Percentiles rank a stretch among this genome's conserved stretches.
phyloP scores from a whole-genome alignment of 78 protist species.

The Guillardia theta region DNA sequence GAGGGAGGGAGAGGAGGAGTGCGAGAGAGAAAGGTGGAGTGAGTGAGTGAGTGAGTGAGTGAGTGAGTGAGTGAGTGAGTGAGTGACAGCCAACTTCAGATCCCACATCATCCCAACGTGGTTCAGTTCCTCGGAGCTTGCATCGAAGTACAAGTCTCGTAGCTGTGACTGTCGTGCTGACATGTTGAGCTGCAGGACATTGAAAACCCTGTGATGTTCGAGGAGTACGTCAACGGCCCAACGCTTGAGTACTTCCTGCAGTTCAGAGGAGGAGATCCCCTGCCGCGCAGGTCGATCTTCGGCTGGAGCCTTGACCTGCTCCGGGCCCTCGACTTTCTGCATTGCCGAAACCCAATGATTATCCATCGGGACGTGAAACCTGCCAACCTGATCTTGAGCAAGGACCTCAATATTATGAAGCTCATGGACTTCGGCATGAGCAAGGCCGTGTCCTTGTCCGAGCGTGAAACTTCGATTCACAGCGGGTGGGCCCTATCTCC shows the following conservation, averaged over 20 bases:
- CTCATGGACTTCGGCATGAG: constrained; percentile 11
- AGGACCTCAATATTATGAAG: neutral
- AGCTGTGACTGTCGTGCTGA: too few species aligned
- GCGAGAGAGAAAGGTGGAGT: too few species aligned
- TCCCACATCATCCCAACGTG: neutral
- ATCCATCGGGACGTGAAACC: neutral
- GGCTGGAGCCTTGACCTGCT: neutral
- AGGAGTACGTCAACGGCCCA: neutral
- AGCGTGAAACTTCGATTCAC: neutral
- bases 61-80: too few species aligned
- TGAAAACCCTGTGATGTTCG: neutral
- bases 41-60: too few species aligned
- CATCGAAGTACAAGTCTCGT: too few species aligned
- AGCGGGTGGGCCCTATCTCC: too few species aligned
- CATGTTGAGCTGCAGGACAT: neutral
- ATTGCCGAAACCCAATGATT: neutral
- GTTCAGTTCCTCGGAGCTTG: neutral
- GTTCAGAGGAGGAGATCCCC: neutral
- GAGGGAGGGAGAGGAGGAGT: too few species aligned
- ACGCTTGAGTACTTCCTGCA: neutral
- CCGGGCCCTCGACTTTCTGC: neutral
- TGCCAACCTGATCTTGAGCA: neutral
- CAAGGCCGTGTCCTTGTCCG: neutral
- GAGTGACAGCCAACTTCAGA: too few species aligned
- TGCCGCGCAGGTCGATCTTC: neutral